Base-by-base conservation (phyloP, 495 filamentous ascomycete genomes). In the Aspergillus conjunctus region DNA sequence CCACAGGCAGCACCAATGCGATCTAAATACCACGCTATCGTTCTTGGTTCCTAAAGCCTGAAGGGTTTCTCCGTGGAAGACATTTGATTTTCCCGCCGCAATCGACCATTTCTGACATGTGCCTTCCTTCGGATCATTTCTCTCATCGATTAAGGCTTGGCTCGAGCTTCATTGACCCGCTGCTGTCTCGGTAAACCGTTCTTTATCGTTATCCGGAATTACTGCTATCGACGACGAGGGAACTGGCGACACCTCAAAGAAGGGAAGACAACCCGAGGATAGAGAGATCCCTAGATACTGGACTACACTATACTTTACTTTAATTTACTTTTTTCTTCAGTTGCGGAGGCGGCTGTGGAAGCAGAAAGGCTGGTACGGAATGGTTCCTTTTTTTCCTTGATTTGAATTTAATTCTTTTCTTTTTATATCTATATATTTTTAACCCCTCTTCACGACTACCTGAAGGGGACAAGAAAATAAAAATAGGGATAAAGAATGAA, bases 61-160 rank as follows among this genome's bases (percentile, higher is more conserved):
- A n/a, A 22, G 34, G 49, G 56, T 58, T 31, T 53, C 37, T 45
- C 57, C 37, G 49, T 45, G 50, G 50, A n/a, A 45, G 17, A 49
- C 43, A 21, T 18, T 49, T 22, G 12, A 56, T 17, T n/a, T 14
- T 26, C 34, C 48, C 48, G 22, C 7, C 45, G 4, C 46, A 52
- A 41, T 6, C 49, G 39, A 12, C 59, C 32, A 49, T 53, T 57
- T 58, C 39, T 62, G 60, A 62, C 41, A 62, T 48, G 48, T 57
- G 39, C 33, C 43, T 43, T 49, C 60, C 37, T 51, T 46, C 49
- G 41, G 10, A 31, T 41, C 14, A 53, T 54, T 54, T 46, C 32
- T 51, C 33, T 21, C 55, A 31, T 17, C 30, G 43, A 46, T 48
- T 39, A 34, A 45, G 51, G 51, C 58, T 57, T 57, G 55, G 55